phyloP scores from a whole-genome alignment of 148 eudicot genomes.

The Vaccinium corymbosum region DNA sequence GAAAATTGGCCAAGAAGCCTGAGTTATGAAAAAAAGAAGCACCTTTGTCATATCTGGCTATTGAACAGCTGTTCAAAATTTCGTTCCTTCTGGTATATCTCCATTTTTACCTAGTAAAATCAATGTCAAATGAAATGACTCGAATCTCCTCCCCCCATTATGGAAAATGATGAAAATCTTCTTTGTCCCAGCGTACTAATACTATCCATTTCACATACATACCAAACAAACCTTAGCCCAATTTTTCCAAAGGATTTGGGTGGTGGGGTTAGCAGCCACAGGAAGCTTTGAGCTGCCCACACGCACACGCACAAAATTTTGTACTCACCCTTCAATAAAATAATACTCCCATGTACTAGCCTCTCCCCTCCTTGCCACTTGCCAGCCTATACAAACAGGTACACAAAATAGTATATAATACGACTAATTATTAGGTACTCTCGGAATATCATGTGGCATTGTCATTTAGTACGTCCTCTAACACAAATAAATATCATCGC shows the following conservation, averaged over 20 bases:
- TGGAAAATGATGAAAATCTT: background rate
- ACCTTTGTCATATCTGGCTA: background rate
- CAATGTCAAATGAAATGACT: background rate
- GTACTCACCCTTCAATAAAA: background rate
- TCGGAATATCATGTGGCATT: no score
- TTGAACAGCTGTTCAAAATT: constrained; percentile 11
- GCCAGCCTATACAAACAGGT: constrained; percentile 12
- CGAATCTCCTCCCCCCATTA: background rate
- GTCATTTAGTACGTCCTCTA: no score
- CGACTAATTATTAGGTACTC: no score
- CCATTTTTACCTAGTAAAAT: background rate
- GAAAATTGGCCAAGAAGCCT: background rate
- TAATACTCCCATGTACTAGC: background rate
- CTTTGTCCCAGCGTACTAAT: background rate
- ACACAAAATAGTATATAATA: background rate
- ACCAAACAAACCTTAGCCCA: background rate
- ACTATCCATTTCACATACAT: background rate
- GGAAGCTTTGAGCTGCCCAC: constrained; percentile 28
- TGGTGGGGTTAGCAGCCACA: constrained; percentile 17
- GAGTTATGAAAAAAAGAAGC: background rate
- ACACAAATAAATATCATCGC: no score
- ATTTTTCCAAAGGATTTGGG: background rate
- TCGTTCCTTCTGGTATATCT: background rate
- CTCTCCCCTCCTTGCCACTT: background rate
- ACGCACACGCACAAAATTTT: constrained; percentile 23